Evolutionary conservation across 768 basidiomycete species (phyloP).

Genomic region (Kondoa malvinella): DNA sequence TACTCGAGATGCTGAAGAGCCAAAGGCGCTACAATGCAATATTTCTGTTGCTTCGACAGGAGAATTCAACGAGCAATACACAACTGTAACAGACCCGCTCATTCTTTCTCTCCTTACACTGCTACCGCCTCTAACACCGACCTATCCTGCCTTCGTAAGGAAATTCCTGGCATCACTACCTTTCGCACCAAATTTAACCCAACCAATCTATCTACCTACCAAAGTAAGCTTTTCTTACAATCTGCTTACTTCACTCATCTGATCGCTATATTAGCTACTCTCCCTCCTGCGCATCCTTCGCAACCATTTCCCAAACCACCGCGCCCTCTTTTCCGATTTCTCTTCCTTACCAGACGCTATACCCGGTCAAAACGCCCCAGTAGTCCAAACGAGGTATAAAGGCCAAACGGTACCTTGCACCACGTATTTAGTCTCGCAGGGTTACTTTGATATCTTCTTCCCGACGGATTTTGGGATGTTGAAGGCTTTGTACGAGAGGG

Average conservation of each 20-base stretch:
- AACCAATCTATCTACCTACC: slow-evolving; percentile 82
- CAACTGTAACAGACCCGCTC: slow-evolving; percentile 66
- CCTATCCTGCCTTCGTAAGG: slow-evolving; percentile 37
- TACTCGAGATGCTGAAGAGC: slow-evolving; percentile 52
- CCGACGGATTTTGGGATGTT: slow-evolving; percentile 75
- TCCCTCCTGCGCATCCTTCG: slow-evolving; percentile 68
- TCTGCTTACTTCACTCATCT: too few relatives aligned
- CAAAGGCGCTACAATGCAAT: slow-evolving; percentile 51
- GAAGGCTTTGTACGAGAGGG: slow-evolving; percentile 79
- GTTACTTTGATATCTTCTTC: slow-evolving; percentile 98
- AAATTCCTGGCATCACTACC: slow-evolving; percentile 54
- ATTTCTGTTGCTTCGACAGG: slow-evolving; percentile 62
- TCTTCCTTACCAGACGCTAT: slow-evolving; percentile 70
- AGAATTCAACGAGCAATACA: slow-evolving; percentile 69
- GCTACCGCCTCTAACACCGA: slow-evolving; percentile 39
- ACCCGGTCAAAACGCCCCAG: slow-evolving; percentile 60
- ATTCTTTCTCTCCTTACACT: slow-evolving; percentile 64
- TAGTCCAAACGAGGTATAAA: slow-evolving; percentile 82
- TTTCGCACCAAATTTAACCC: slow-evolving; percentile 73
- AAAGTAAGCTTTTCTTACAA: too few relatives aligned
- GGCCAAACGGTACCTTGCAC: slow-evolving; percentile 57
- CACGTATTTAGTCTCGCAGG: slow-evolving; percentile 79
- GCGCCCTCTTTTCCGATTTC: slow-evolving; percentile 89
- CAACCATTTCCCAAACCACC: slow-evolving; percentile 70
- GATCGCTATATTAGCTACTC: too few relatives aligned